Evolutionary conservation across 163 green algal species (phyloP), one percentile per base, ranked within the genome.

Genomic region (Scenedesmus sp.): DNA sequence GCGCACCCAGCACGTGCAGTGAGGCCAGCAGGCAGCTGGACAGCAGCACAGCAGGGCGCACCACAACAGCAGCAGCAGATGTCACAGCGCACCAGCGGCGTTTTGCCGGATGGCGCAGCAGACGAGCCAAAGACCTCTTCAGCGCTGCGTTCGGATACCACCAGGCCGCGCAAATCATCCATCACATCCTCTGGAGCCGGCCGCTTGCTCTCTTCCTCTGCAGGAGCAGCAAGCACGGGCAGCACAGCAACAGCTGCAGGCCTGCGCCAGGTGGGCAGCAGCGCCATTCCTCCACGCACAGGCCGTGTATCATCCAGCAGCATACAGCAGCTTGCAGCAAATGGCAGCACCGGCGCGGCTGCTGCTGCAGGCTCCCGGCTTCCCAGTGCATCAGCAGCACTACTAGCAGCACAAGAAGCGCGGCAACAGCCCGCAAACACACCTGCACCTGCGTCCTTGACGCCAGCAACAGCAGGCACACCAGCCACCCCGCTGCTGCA

Each of bases 401-500:
- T n/a, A 62, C 26, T 34, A 73, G 15, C 23, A 81, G 60, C n/a
- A 82, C 60, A 52, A n/a, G 26, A 54, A n/a, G 13, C 10, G 52
- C 60, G 13, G 15, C 60, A 82, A 4, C 70, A 79, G 70, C 70
- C 70, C 46, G 70, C 70, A 46, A 46, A 52, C 70, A 13, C 87
- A n/a, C 20, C 87, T 79, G 74, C 56, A 26, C 60, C 86, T 59
- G 86, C 66, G 52, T 23, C 60, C n/a, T n/a, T 26, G 77, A 52
- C 59, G 59, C 73, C 62, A 86, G 87, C 73, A 86, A 70, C 87
- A 82, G 46, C 67, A 59, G 86, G 62, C 4, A 56, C 34, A 8
- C 62, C 52, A 84, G 23, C 23, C n/a, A 55, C 88, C 20, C 70
- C 26, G 26, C 73, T 67, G 54, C 18, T 60, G 76, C 88, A 84